Base-by-base conservation (phyloP, 129 eudicot species). In the Dittrichia graveolens region DNA sequence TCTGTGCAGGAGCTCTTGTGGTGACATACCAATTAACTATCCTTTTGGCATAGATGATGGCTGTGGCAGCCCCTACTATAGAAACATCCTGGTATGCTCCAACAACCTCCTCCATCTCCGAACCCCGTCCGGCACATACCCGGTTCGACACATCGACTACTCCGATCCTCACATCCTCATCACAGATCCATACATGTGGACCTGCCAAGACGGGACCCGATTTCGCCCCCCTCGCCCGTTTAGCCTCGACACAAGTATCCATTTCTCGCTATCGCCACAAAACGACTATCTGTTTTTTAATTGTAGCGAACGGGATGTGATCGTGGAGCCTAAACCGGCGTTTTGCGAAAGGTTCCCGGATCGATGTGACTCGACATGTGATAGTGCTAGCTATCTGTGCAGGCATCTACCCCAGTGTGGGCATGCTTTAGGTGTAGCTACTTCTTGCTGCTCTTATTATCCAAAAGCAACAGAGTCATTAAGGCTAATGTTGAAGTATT, bases 41-140 rank as follows among this genome's bases (percentile, higher is more conserved):
- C 98, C 98, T 13, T 90, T 94, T 45, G 96, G 96, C 73, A 87
- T 94, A n/a, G 98, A 90, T 63, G 91, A 90, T 60, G 98, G 98
- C 52, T 94, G 98, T 41, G 98, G 98, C 35, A 90, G 95, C 83
- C 96, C 93, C 0, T 90, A 94, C 63, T 94, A 94, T 78, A 69
- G 89, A 15, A 87, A 82, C 83, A 66, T 94, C 79, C 87, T 94
- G 13, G 85, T 81, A 7, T 94, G 98, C 80, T 46, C 87, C n/a
- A 70, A 54, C n/a, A 70, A 54, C 34, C 79, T 46, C 24, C 92
- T 94, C 39, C 81, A 80, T 53, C 89, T 94, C 73, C 74, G 98
- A 14, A 94, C 96, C 59, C 98, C 98, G 0, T 90, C 98, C 0
- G 98, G 98, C 5, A 67, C 71, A 46, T 94, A 94, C 66, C 89